Base-by-base conservation (phyloP, 306 rosid genomes). In the Acacia acuminata region DNA sequence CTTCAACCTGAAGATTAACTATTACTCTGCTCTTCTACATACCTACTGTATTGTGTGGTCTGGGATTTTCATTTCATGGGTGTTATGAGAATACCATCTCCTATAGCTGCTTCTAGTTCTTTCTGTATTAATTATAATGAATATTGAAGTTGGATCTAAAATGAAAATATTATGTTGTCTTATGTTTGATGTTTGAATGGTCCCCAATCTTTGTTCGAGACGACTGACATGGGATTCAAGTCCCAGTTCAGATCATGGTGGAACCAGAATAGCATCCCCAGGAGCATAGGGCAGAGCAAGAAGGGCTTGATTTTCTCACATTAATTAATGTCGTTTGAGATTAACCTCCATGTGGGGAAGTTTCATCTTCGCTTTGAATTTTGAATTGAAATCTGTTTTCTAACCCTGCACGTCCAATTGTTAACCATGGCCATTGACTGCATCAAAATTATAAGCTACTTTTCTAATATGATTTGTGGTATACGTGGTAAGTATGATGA, bases 281-380 rank as follows among this genome's bases (percentile, higher is more conserved):
- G 77, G 77, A 40, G 60, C 83, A 53, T 65, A 56, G 8, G 30
- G 77, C 73, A 75, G 78, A 4, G 44, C 86, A 19, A 34, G 14
- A 24, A 10, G 13, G 15, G 65, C 48, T 17, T 7, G n/a, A 19
- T 68, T 68, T 78, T 53, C 75, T 81, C 47, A 68, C 69, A 76
- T 86, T 78, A 77, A 85, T 82, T 80, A 85, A 38, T 73, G 42
- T 22, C 8, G 47, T 55, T 73, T 50, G 84, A 78, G 79, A 79
- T 68, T 69, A 24, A 79, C 10, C 36, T 53, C 71, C 90, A 89
- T 86, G 91, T 88, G 92, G 92, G 90, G 81, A 22, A 74, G 84
- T 38, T 66, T 36, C 11, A 3, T 9, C 71, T 32, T 66, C 2
- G 14, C 71, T 17, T 17, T 17, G 44, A 19, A 40, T 8, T 34